Evolutionary conservation across 805 yeast genomes (phyloP).

Genomic region (Zygosaccharomyces pseudorouxii): DNA sequence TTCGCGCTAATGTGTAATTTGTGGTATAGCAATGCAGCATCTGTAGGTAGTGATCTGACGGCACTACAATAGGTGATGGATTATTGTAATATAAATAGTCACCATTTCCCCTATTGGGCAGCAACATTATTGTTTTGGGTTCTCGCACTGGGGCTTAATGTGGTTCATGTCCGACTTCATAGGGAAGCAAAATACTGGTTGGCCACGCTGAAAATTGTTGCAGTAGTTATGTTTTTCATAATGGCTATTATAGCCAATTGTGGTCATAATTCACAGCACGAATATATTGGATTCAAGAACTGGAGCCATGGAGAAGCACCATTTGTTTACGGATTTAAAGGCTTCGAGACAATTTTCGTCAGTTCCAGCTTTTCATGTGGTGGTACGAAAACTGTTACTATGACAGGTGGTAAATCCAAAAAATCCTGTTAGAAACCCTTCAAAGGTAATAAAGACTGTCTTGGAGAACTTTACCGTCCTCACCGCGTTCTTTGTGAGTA

Average conservation of each 20-base stretch:
- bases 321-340: constrained; percentile 50
- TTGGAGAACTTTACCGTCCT: constrained; percentile 54
- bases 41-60: constrained; percentile 59
- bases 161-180: constrained; percentile 50
- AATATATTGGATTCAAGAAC: constrained; percentile 51
- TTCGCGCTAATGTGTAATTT: constrained; percentile 72
- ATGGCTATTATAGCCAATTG: constrained; percentile 53
- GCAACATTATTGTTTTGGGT: constrained; percentile 52
- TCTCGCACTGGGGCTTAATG: constrained; percentile 41
- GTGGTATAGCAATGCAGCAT: constrained; percentile 58
- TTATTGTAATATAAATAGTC: constrained; percentile 40
- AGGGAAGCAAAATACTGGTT: constrained; percentile 63
- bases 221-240: constrained; percentile 53
- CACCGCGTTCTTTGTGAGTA: constrained; percentile 54
- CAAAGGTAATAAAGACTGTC: constrained; percentile 55
- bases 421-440: constrained; percentile 55
- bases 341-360: constrained; percentile 44
- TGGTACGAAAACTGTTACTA: constrained; percentile 47
- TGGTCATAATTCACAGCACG: constrained; percentile 51
- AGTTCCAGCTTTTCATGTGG: constrained; percentile 51
- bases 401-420: constrained; percentile 51
- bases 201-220: constrained; percentile 51
- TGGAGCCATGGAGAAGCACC: constrained; percentile 57
- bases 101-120: constrained; percentile 45
- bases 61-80: constrained; percentile 53